phyloP scores from a whole-genome alignment of 306 rosid genomes.

The Psophocarpus tetragonolobus region DNA sequence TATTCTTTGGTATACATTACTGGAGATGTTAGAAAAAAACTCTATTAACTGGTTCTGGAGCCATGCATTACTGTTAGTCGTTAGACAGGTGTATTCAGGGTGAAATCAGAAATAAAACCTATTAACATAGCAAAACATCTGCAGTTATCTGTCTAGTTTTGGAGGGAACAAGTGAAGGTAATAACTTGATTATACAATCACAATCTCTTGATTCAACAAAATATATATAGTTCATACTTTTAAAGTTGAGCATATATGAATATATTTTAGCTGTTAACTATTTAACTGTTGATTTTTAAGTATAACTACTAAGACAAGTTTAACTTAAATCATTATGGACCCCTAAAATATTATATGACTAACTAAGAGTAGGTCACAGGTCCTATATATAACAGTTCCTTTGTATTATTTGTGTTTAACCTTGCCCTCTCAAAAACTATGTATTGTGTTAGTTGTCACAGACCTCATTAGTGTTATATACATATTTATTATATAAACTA shows the following conservation, averaged over 20 bases:
- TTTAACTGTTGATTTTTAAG: not conserved
- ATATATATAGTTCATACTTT: not conserved
- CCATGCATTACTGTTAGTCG: slow-evolving; percentile 9
- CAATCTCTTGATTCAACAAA: not conserved
- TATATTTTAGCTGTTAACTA: not conserved
- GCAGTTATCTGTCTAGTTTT: slow-evolving; percentile 8
- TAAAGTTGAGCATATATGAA: not conserved
- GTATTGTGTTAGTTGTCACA: not conserved
- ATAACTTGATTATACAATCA: not conserved
- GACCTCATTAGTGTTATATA: not conserved
- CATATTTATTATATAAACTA: not conserved
- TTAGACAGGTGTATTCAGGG: slow-evolving; percentile 1
- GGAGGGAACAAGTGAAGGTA: not conserved
- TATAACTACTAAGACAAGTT: not conserved
- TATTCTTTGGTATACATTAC: slow-evolving; percentile 13
- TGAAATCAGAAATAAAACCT: slow-evolving; percentile 10
- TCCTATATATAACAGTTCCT: not conserved
- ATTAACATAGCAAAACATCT: not conserved
- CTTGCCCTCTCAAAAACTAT: slow-evolving; percentile 6
- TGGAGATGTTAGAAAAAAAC: not conserved
- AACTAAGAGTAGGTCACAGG: not conserved
- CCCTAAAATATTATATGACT: not conserved
- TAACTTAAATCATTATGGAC: not conserved
- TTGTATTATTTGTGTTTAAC: not conserved
- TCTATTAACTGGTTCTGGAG: not conserved